Evolutionary conservation across 192 early-diverging fungal species (phyloP).

Genomic region (Gamsiella multidivaricata): DNA sequence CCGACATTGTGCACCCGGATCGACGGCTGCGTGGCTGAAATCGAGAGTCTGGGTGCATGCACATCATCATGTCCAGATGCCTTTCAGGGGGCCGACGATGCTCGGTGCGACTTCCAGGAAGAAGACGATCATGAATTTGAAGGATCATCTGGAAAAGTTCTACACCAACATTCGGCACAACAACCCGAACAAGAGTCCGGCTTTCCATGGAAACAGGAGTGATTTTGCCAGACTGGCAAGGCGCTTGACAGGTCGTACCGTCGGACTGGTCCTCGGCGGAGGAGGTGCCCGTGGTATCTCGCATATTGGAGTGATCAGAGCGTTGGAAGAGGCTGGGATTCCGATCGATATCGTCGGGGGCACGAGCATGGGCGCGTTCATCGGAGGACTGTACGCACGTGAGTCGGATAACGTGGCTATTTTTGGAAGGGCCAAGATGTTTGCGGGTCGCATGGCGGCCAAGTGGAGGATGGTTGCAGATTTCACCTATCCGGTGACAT

Average conservation of each 20-base stretch:
- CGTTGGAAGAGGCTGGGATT: slow-evolving; percentile 96
- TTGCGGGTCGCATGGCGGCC: slow-evolving; percentile 80
- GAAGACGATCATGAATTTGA: slow-evolving; percentile 70
- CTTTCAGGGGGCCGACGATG: slow-evolving; percentile 55
- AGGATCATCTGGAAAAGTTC: slow-evolving; percentile 75
- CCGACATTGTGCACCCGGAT: slow-evolving; percentile 79
- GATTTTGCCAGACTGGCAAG: slow-evolving; percentile 85
- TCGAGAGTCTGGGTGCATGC: slow-evolving; percentile 89
- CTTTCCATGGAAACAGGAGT: slow-evolving; percentile 51
- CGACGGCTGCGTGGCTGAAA: slow-evolving; percentile 92
- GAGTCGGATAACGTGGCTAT: slow-evolving; percentile 90
- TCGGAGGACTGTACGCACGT: slow-evolving; percentile 92
- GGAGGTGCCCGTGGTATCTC: slow-evolving; percentile 96
- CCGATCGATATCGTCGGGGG: slow-evolving; percentile 98
- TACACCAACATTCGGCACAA: slow-evolving; percentile 62
- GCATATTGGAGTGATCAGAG: slow-evolving; percentile 92
- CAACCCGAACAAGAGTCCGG: slow-evolving; percentile 53
- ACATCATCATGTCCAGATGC: slow-evolving; percentile 95
- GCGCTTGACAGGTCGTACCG: slow-evolving; percentile 89
- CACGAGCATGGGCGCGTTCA: slow-evolving; percentile 96
- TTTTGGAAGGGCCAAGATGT: slow-evolving; percentile 86
- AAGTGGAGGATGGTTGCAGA: slow-evolving; percentile 93
- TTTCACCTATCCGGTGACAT: slow-evolving; percentile 93
- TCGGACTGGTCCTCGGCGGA: slow-evolving; percentile 95
- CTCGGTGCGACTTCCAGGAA: slow-evolving; percentile 59